Percentiles rank a stretch among this genome's conserved stretches.
These are phyloP conservation scores for Serpula lacrymans DNA, from an alignment of 768 basidiomycete species.

Conservation along the genomic window DNA sequence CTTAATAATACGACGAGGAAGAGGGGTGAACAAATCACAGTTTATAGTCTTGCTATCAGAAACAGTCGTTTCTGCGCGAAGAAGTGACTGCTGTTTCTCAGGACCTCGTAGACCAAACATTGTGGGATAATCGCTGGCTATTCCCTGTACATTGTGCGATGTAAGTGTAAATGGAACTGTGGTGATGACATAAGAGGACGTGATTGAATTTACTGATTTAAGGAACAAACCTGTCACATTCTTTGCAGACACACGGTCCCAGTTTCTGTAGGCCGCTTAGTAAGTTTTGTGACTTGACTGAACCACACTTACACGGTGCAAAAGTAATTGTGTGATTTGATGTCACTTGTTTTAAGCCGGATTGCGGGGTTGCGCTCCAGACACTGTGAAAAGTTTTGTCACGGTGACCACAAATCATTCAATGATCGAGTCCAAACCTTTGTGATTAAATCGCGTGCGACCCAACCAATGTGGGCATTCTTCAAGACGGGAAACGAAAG, in stretches of 20 bases:
- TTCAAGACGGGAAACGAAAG: slow-evolving; percentile 22
- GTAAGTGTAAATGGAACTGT: no score
- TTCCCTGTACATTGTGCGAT: no score
- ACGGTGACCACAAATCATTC: neutral
- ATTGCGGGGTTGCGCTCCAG: slow-evolving; percentile 52
- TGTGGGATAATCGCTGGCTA: no score
- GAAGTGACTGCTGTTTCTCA: no score
- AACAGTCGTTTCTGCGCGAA: neutral
- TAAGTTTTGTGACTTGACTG: neutral
- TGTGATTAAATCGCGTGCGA: slow-evolving; percentile 40
- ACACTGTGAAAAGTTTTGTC: slow-evolving; percentile 35
- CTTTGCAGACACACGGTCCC: slow-evolving; percentile 30
- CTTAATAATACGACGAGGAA: slow-evolving; percentile 6
- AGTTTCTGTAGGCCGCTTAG: slow-evolving; percentile 31
- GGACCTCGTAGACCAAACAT: no score
- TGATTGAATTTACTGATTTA: neutral
- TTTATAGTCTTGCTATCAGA: slow-evolving; percentile 1
- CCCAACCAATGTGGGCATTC: slow-evolving; percentile 22
- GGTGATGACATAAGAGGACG: no score
- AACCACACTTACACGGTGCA: slow-evolving; percentile 38
- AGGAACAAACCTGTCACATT: slow-evolving; percentile 1
- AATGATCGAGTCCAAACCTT: slow-evolving; percentile 33
- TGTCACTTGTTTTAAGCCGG: slow-evolving; percentile 37
- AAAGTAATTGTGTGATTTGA: slow-evolving; percentile 51
- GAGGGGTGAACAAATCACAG: slow-evolving; percentile 1